phyloP scores from a whole-genome alignment of 495 filamentous ascomycete genomes.

The Lophium mytilinum region DNA sequence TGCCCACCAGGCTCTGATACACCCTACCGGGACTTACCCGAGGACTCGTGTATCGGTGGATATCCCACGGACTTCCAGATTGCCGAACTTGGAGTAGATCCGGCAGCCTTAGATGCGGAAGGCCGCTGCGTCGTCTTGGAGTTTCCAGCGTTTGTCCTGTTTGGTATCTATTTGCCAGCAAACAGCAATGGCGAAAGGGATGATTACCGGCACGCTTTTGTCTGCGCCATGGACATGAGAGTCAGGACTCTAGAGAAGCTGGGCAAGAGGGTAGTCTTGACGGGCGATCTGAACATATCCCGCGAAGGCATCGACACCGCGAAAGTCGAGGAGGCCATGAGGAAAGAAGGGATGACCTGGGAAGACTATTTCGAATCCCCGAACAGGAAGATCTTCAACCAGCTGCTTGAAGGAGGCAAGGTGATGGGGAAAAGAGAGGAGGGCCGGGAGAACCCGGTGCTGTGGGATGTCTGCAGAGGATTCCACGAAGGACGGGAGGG shows the following conservation, averaged over 20 bases:
- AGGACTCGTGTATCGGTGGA: slow-evolving; percentile 80
- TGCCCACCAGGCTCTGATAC: slow-evolving; percentile 65
- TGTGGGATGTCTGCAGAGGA: slow-evolving; percentile 79
- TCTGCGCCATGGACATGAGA: slow-evolving; percentile 69
- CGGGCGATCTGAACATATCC: slow-evolving; percentile 87
- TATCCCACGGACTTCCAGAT: slow-evolving; percentile 70
- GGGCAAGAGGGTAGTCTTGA: slow-evolving; percentile 75
- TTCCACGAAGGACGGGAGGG: slow-evolving; percentile 72
- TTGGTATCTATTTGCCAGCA: slow-evolving; percentile 86
- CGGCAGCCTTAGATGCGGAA: slow-evolving; percentile 73
- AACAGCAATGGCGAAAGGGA: slow-evolving; percentile 77
- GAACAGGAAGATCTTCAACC: slow-evolving; percentile 76
- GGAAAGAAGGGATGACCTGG: slow-evolving; percentile 56
- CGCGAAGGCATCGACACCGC: slow-evolving; percentile 67
- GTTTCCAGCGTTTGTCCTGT: slow-evolving; percentile 88
- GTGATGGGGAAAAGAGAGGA: slow-evolving; percentile 63
- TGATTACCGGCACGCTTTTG: slow-evolving; percentile 72
- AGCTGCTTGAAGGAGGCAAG: slow-evolving; percentile 63
- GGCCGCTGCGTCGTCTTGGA: slow-evolving; percentile 89
- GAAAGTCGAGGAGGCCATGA: slow-evolving; percentile 56
- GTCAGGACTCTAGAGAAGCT: slow-evolving; percentile 73
- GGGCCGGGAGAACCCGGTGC: slow-evolving; percentile 61
- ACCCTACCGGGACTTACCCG: slow-evolving; percentile 67
- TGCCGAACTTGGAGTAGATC: slow-evolving; percentile 51
- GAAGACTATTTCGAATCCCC: slow-evolving; percentile 67